Base-by-base conservation (phyloP, 177 flowering plant species). In the Tripterygium wilfordii region DNA sequence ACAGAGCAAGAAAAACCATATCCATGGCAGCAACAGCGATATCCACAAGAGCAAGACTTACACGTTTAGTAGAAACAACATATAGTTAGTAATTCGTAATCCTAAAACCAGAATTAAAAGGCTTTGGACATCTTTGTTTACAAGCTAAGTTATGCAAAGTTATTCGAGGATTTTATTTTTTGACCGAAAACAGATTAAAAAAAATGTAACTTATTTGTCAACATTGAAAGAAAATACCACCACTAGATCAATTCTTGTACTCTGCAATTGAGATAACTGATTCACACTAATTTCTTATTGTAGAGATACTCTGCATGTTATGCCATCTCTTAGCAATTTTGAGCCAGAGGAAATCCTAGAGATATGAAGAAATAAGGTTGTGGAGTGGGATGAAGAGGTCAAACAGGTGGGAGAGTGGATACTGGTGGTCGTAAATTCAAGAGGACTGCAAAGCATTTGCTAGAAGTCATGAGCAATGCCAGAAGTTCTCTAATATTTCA, bases 301-400 rank as follows among this genome's bases (percentile, higher is more conserved):
- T 26, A 54, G 85, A 14, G 96, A 84, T 53, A 76, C 89, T 0
- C 29, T 85, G 1, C 65, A 62, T 63, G 30, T 78, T 2, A 40
- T 31, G 32, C 6, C 70, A 18, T 0, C 75, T 87, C 0, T 20
- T 52, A 12, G 39, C 64, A 23, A n/a, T n/a, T n/a, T n/a, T n/a
- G 60, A 64, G 0, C 12, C 19, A 3, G 70, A 71, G 3, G 28
- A 23, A n/a, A 43, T 85, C 0, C 88, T 86, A 14, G 79, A 65
- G 63, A 37, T 70, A 0, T 69, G 75, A 19, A 51, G 83, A 44
- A 10, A 16, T 3, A 81, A 60, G 56, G 33, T 72, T 53, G 13
- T 52, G 16, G 75, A 62, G 55, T 79, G 83, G 82, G 62, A 60
- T 42, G 8, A 17, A 45, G 58, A 58, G 19, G 30, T 55, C 14